phyloP scores from a whole-genome alignment of 257 asterid species.

The Echites panduratus region DNA sequence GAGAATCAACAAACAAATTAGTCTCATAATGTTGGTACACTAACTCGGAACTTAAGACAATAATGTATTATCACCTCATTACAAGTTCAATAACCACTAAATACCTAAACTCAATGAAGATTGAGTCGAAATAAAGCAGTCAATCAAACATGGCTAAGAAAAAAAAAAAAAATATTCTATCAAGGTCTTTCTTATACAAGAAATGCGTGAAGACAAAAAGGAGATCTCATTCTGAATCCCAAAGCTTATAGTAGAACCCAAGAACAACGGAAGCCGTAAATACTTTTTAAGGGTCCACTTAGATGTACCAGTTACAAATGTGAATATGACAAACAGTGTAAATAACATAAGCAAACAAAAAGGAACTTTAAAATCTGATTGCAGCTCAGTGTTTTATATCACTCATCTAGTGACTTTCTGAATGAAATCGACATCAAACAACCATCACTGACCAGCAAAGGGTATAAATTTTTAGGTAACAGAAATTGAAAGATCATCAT shows the following conservation, averaged over 20 bases:
- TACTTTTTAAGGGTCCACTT: too few species aligned
- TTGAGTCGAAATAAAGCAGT: background rate
- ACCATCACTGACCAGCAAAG: background rate
- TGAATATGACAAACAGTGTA: background rate
- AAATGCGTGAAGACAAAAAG: too few species aligned
- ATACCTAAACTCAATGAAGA: background rate
- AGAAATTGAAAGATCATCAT: background rate
- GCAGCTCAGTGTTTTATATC: background rate
- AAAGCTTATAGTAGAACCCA: background rate
- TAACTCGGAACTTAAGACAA: too few species aligned
- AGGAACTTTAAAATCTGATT: background rate
- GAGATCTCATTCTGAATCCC: background rate
- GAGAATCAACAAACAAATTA: background rate
- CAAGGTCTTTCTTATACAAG: background rate
- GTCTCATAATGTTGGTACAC: background rate
- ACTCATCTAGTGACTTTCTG: background rate
- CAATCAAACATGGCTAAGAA: background rate
- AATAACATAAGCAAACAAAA: background rate
- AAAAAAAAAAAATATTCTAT: background rate
- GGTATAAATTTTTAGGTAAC: background rate
- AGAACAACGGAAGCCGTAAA: too few species aligned
- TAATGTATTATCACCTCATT: background rate
- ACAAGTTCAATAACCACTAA: background rate
- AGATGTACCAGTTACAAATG: background rate
- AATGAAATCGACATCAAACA: background rate